Percentiles rank a stretch among this genome's conserved stretches.
Evolutionary conservation across 2,329 filamentous ascomycete genomes (phyloP).

Genomic region (Colletotrichum tropicicola): DNA sequence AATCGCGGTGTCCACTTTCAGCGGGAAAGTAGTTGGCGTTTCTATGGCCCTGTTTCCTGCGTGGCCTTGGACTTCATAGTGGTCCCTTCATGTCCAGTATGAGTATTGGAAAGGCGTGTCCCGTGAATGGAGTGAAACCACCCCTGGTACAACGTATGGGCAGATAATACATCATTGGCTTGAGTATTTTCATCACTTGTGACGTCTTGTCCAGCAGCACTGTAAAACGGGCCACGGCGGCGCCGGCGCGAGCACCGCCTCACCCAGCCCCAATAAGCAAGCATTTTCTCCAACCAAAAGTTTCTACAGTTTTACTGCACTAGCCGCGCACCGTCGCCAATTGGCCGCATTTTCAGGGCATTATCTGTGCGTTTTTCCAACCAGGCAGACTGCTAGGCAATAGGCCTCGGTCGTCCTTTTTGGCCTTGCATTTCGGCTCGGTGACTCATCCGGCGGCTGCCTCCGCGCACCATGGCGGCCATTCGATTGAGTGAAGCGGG

Average conservation of each 20-base stretch:
- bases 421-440: not conserved
- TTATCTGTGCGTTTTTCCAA: not conserved
- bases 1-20: too few relatives aligned
- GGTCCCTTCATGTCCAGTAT: too few relatives aligned
- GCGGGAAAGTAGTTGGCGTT: too few relatives aligned
- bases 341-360: not conserved
- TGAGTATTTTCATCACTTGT: too few relatives aligned
- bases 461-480: not conserved
- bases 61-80: too few relatives aligned
- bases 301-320: not conserved
- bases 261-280: conserved; percentile 4
- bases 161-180: too few relatives aligned
- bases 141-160: too few relatives aligned
- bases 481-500: not conserved
- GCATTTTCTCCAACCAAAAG: not conserved
- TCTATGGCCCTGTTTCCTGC: too few relatives aligned
- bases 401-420: not conserved
- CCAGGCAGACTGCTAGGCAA: conserved; percentile 4
- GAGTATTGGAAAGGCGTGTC: too few relatives aligned
- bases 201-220: not conserved
- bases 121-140: too few relatives aligned
- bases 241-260: conserved; percentile 17
- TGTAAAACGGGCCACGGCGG: not conserved
- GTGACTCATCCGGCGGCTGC: conserved; percentile 17
- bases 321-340: conserved; percentile 1